Evolutionary conservation across 2,329 filamentous ascomycete genomes (phyloP).

Genomic region (Canariomyces notabilis): DNA sequence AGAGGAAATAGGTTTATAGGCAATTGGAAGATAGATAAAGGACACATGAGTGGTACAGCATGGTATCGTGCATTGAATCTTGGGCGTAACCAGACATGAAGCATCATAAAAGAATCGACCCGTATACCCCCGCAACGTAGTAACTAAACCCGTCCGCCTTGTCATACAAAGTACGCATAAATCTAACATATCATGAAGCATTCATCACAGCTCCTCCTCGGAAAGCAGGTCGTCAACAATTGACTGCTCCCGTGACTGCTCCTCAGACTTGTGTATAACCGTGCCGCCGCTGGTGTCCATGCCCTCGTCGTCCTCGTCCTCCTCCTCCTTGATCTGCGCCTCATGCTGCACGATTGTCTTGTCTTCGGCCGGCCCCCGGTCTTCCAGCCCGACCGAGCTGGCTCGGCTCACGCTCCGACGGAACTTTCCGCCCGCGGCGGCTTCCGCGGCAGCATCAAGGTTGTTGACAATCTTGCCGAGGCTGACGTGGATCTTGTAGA

Average conservation of each 20-base stretch:
- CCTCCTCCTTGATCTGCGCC: slow-evolving; percentile 45
- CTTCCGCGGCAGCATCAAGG: slow-evolving; percentile 35
- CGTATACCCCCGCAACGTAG: too few relatives aligned
- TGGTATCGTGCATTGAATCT: slow-evolving; percentile 3
- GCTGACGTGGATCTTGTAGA: slow-evolving; percentile 64
- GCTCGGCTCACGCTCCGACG: slow-evolving; percentile 40
- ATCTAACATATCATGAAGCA: slow-evolving; percentile 21
- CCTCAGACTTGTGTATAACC: slow-evolving; percentile 17
- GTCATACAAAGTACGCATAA: not conserved
- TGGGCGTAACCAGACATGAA: too few relatives aligned
- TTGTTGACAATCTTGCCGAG: slow-evolving; percentile 63
- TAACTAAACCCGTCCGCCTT: too few relatives aligned
- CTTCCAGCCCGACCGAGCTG: slow-evolving; percentile 36
- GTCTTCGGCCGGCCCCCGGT: slow-evolving; percentile 32
- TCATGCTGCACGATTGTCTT: slow-evolving; percentile 37
- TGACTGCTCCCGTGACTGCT: slow-evolving; percentile 29
- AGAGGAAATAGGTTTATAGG: slow-evolving; percentile 2
- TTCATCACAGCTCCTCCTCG: slow-evolving; percentile 31
- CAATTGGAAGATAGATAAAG: not conserved
- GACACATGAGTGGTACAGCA: not conserved
- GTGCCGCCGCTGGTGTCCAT: too few relatives aligned
- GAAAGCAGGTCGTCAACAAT: slow-evolving; percentile 38
- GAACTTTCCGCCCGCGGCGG: slow-evolving; percentile 7
- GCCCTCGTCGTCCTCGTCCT: slow-evolving; percentile 33
- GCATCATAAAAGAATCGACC: too few relatives aligned